Percentiles rank a stretch among this genome's conserved stretches.
Evolutionary conservation across 2,329 filamentous ascomycete species (phyloP).

Genomic region (Coniochaeta hoffmannii): DNA sequence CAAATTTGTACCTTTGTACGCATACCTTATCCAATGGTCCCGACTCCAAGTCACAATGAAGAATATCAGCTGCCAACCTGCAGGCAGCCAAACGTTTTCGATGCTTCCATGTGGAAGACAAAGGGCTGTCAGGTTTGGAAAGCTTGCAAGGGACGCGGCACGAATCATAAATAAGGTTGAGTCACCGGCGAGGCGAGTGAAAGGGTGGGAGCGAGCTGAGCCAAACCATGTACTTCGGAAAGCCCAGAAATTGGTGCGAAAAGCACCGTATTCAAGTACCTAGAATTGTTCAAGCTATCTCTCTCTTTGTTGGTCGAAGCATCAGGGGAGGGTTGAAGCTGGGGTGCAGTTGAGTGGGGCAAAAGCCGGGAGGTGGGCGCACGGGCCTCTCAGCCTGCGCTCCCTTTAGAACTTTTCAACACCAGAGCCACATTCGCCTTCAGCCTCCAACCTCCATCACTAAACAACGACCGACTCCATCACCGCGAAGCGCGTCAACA

Average conservation of each 20-base stretch:
- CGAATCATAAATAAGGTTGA: not conserved
- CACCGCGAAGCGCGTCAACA: slow-evolving; percentile 47
- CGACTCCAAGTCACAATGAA: not conserved
- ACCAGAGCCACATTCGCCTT: slow-evolving; percentile 13
- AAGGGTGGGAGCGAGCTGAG: not conserved
- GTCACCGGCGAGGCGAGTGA: not conserved
- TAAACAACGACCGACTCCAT: slow-evolving; percentile 31
- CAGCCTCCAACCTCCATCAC: slow-evolving; percentile 22
- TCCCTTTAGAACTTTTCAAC: slow-evolving; percentile 21
- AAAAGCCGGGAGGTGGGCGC: not conserved
- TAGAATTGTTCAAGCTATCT: not conserved
- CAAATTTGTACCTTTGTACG: too few relatives aligned
- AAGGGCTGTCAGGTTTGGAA: not conserved
- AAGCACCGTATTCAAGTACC: not conserved
- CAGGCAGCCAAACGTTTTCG: not conserved
- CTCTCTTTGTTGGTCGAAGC: not conserved
- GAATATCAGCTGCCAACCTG: not conserved
- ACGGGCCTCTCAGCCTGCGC: slow-evolving; percentile 6
- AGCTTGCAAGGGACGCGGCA: not conserved
- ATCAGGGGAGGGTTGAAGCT: not conserved
- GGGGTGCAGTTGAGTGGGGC: not conserved
- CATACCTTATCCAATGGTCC: too few relatives aligned
- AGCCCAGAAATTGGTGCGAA: not conserved
- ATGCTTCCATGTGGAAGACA: not conserved
- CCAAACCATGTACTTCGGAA: not conserved